phyloP scores from a whole-genome alignment of 2,329 filamentous ascomycete genomes.

The Tolypocladium cylindrosporum region DNA sequence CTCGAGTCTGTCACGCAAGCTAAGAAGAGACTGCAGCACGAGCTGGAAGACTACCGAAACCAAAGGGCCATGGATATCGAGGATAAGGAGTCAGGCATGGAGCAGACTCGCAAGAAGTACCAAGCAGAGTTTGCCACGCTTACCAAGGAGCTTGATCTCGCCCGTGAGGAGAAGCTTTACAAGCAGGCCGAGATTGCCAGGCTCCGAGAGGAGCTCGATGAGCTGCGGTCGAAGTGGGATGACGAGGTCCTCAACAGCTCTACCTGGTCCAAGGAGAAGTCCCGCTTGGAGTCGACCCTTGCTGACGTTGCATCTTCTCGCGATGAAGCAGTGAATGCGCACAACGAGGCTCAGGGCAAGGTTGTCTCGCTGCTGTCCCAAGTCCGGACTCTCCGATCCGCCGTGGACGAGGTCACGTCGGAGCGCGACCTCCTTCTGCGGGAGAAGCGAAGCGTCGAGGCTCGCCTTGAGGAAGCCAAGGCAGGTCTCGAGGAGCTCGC shows the following conservation, averaged over 20 bases:
- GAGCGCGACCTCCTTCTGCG: constrained; percentile 78
- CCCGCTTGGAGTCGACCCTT: constrained; percentile 79
- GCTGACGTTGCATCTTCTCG: constrained; percentile 83
- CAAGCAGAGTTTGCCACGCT: constrained; percentile 84
- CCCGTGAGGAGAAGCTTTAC: constrained; percentile 79
- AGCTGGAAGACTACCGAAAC: constrained; percentile 93
- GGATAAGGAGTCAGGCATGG: constrained; percentile 91
- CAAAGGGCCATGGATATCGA: constrained; percentile 94
- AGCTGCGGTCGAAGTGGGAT: constrained; percentile 93
- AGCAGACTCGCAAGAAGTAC: constrained; percentile 96
- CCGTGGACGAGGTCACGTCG: constrained; percentile 73
- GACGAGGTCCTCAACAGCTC: constrained; percentile 96
- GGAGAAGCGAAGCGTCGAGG: constrained; percentile 84
- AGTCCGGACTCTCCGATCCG: constrained; percentile 72
- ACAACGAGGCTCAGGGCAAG: constrained; percentile 91
- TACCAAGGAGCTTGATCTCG: constrained; percentile 85
- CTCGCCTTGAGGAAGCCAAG: constrained; percentile 77
- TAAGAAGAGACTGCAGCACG: constrained; percentile 90
- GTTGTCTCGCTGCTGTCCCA: constrained; percentile 85
- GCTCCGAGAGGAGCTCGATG: constrained; percentile 90
- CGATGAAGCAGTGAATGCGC: constrained; percentile 84
- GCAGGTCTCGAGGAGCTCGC: constrained; percentile 81
- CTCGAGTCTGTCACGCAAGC: constrained; percentile 75
- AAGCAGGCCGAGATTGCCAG: constrained; percentile 80
- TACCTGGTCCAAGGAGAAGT: constrained; percentile 97